These are phyloP conservation scores for Mycena vitilis DNA, from an alignment of 768 basidiomycete species.

Conservation along the genomic window DNA sequence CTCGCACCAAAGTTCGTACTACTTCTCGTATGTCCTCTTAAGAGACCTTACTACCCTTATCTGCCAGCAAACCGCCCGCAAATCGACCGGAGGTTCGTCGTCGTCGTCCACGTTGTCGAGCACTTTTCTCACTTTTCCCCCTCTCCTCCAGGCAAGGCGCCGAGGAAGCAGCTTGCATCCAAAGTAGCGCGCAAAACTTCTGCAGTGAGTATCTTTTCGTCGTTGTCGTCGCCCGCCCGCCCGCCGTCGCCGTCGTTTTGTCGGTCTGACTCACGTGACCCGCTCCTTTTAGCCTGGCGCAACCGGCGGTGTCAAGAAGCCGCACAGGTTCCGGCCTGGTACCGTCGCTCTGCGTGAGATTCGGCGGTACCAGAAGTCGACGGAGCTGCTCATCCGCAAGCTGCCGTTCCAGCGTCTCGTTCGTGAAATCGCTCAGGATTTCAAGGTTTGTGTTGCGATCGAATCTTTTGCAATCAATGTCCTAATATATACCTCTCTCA, in stretches of 20 bases:
- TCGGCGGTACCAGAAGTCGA: conserved; percentile 97
- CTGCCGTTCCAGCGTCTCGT: conserved; percentile 99
- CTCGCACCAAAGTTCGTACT: conserved; percentile 82
- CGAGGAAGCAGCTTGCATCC: conserved; percentile 94
- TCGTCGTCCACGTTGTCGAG: conserved; percentile 35
- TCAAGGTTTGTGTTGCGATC: conserved; percentile 68
- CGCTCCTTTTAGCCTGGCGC: conserved; percentile 54
- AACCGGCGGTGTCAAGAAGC: conserved; percentile 99
- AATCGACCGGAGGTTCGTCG: conserved; percentile 93
- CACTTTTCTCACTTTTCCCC: conserved; percentile 39
- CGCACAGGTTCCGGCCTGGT: conserved; percentile 96
- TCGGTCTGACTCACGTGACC: conserved; percentile 24
- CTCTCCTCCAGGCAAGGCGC: conserved; percentile 76
- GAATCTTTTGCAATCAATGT: conserved; percentile 15
- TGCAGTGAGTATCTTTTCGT: conserved; percentile 60
- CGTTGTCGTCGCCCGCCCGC: conserved; percentile 37
- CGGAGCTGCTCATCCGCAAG: conserved; percentile 99
- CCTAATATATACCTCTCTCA: conserved; percentile 20
- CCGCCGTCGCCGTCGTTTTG: conserved; percentile 26
- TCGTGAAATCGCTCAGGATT: conserved; percentile 96
- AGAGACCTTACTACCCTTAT: conserved; percentile 42
- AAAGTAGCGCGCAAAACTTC: conserved; percentile 95
- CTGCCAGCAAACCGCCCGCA: conserved; percentile 95
- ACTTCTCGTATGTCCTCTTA: conserved; percentile 18
- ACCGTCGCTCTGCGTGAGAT: conserved; percentile 99